These are phyloP conservation scores for Dicorynia guianensis DNA, from an alignment of 306 rosid genomes.

Conservation along the genomic window DNA sequence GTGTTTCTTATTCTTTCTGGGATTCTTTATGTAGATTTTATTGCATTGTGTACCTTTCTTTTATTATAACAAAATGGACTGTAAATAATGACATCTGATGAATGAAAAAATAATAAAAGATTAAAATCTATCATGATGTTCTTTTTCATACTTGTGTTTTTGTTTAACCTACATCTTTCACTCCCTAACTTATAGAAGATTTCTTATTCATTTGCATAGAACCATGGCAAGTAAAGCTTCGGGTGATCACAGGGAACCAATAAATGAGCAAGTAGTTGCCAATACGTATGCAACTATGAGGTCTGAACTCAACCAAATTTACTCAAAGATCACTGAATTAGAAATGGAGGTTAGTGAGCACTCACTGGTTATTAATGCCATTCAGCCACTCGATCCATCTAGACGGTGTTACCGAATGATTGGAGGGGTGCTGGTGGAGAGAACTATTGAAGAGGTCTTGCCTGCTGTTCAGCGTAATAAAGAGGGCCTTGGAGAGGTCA, in stretches of 20 bases:
- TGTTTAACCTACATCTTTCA: neutral
- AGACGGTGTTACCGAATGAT: slow-evolving; percentile 71
- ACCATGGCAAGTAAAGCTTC: slow-evolving; percentile 55
- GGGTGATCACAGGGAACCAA: slow-evolving; percentile 51
- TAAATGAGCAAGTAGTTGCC: slow-evolving; percentile 62
- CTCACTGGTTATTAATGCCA: slow-evolving; percentile 61
- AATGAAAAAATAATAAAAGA: neutral
- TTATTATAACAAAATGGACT: neutral
- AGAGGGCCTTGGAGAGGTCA: slow-evolving; percentile 66
- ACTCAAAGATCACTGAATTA: slow-evolving; percentile 69
- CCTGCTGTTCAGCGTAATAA: slow-evolving; percentile 70
- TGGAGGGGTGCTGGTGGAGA: slow-evolving; percentile 67
- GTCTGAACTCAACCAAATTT: slow-evolving; percentile 67
- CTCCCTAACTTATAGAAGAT: neutral
- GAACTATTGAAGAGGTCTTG: slow-evolving; percentile 63
- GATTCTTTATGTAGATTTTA: neutral
- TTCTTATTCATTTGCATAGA: slow-evolving; percentile 6
- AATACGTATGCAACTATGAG: slow-evolving; percentile 61
- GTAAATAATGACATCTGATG: neutral
- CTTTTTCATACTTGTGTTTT: neutral
- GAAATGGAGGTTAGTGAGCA: slow-evolving; percentile 74
- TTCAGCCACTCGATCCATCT: slow-evolving; percentile 68
- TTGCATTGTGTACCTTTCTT: neutral
- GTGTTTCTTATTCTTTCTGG: neutral
- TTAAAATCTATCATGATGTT: neutral